These are phyloP conservation scores for Ceratocystis colombiana DNA, from an alignment of 2,329 filamentous ascomycete species.

Conservation along the genomic window DNA sequence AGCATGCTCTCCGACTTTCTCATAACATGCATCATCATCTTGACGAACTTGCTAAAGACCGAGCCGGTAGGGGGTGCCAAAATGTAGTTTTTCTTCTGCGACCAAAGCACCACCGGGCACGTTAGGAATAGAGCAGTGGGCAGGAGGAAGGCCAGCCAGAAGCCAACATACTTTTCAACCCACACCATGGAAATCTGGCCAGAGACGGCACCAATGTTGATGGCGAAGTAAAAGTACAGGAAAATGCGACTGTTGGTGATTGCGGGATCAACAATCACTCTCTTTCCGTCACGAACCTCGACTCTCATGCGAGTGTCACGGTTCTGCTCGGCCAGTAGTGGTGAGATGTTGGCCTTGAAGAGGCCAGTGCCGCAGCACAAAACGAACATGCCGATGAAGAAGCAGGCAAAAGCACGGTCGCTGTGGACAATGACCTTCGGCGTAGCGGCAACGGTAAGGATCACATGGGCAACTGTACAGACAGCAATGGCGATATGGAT, in stretches of 20 bases:
- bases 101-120: constrained; percentile 52
- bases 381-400: constrained; percentile 53
- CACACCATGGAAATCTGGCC: constrained; percentile 59
- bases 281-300: constrained; percentile 48
- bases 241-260: constrained; percentile 59
- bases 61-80: constrained; percentile 60
- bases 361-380: constrained; percentile 60
- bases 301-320: constrained; percentile 48
- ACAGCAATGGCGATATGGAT: constrained; percentile 58
- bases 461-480: constrained; percentile 55
- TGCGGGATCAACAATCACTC: constrained; percentile 60
- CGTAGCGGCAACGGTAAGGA: constrained; percentile 55
- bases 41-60: constrained; percentile 56
- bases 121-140: constrained; percentile 55
- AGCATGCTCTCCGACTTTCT: constrained; percentile 55
- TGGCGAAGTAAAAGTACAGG: constrained; percentile 49
- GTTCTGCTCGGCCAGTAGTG: constrained; percentile 62
- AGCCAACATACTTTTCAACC: constrained; percentile 65
- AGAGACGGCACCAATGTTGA: constrained; percentile 55
- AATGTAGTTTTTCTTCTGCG: constrained; percentile 52
- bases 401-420: constrained; percentile 51
- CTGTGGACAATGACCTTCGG: constrained; percentile 51
- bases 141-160: constrained; percentile 61
- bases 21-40: constrained; percentile 49
- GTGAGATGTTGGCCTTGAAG: constrained; percentile 72